Base-by-base conservation (phyloP, 2,329 filamentous ascomycete species). In the Paecilomyces sp. region DNA sequence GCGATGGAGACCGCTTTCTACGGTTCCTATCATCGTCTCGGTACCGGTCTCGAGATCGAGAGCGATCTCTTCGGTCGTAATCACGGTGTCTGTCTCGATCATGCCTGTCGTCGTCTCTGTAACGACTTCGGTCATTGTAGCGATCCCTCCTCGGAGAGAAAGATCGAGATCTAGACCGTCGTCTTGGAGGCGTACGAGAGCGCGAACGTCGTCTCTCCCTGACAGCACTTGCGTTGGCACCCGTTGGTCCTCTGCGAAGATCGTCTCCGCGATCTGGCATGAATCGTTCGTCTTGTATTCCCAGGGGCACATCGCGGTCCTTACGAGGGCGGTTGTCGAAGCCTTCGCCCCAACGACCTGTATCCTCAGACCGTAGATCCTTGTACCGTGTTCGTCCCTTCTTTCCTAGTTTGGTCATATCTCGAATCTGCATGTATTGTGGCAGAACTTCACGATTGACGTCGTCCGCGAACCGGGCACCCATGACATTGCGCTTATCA, bases 341-440 rank as follows among this genome's bases (percentile, higher is more conserved):
- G 6, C 73, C 73, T 22, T 75, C 73, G 3, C 77, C 93, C 88
- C 92, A 97, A 31, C 83, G 81, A 0, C 94, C 94, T 0, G 94
- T 99, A 75, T 99, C 94, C 76, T 99, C 93, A 13, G 81, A 85
- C 72, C 87, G 88, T 69, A 99, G 82, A 74, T 99, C 94, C 67
- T 84, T 89, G 76, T 97, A 97, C 74, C 89, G 90, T 6, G 91
- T 92, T 30, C 90, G 86, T 22, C 94, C 93, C 79, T 96, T 96
- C 78, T 89, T 91, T 24, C 94, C 94, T 28, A 99, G 76, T 78
- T 92, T 93, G 13, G 92, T 93, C 88, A 94, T 91, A 75, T 97
- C 94, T 59, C 94, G 82, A 68, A 95, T 86, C 77, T 96, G 92
- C 80, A 99, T 86, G 65, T 92, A 95, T 77, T 96, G 88, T 2